Evolutionary conservation across 2,329 filamentous ascomycete species (phyloP).

Genomic region (Xylaria sp.): DNA sequence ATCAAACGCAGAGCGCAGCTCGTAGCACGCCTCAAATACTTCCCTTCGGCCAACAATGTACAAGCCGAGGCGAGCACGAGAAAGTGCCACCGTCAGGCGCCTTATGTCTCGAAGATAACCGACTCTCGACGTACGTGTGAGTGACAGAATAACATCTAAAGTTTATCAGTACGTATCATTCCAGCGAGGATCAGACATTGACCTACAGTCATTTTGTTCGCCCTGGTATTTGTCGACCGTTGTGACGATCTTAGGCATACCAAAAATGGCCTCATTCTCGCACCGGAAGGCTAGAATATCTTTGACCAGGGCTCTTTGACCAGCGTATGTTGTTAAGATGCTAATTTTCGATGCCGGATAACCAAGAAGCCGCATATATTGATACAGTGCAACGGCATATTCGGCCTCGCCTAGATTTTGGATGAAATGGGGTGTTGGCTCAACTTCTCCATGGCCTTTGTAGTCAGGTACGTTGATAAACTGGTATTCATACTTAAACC

Average conservation of each 20-base stretch:
- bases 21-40: conserved; percentile 89
- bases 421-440: conserved; percentile 93
- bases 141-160: conserved; percentile 88
- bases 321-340: conserved; percentile 93
- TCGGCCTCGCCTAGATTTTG: conserved; percentile 98
- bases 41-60: conserved; percentile 91
- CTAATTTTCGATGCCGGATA: conserved; percentile 87
- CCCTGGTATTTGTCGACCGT: conserved; percentile 99
- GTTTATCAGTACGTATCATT: conserved; percentile 21
- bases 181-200: neutral
- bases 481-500: conserved; percentile 93
- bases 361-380: conserved; percentile 96
- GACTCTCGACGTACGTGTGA: conserved; percentile 87
- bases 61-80: conserved; percentile 87
- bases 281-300: conserved; percentile 89
- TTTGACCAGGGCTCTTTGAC: conserved; percentile 86
- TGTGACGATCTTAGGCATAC: conserved; percentile 86
- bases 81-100: conserved; percentile 92
- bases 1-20: conserved; percentile 88
- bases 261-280: conserved; percentile 84
- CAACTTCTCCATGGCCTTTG: conserved; percentile 86
- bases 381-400: conserved; percentile 93
- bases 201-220: conserved; percentile 97
- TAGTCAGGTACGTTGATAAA: conserved; percentile 97
- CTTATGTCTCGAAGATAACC: conserved; percentile 95